Percentiles rank a stretch among this genome's conserved stretches.
phyloP scores from a whole-genome alignment of 2,329 filamentous ascomycete species.

The Coleophoma crateriformis region DNA sequence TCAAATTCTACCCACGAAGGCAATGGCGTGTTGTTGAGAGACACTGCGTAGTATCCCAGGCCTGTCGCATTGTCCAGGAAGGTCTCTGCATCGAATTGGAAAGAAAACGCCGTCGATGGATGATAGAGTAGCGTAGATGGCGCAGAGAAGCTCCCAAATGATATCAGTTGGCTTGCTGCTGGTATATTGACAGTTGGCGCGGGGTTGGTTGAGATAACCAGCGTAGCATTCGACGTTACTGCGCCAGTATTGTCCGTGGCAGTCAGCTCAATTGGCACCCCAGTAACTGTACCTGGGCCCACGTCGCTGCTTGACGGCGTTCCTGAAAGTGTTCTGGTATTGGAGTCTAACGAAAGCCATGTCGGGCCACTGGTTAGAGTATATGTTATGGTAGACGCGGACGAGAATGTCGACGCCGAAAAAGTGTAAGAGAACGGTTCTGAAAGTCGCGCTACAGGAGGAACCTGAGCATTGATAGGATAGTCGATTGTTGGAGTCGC shows the following conservation, averaged over 20 bases:
- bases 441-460: slow-evolving; percentile 67
- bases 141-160: slow-evolving; percentile 53
- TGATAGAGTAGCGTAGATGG: slow-evolving; percentile 53
- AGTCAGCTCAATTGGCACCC: slow-evolving; percentile 51
- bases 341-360: slow-evolving; percentile 70
- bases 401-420: slow-evolving; percentile 67
- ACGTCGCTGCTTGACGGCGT: slow-evolving; percentile 54
- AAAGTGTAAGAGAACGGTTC: slow-evolving; percentile 67
- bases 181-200: slow-evolving; percentile 50
- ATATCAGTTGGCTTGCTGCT: slow-evolving; percentile 50
- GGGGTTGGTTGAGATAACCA: slow-evolving; percentile 60
- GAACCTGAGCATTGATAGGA: slow-evolving; percentile 80
- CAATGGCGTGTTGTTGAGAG: slow-evolving; percentile 72
- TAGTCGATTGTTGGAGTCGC: slow-evolving; percentile 45
- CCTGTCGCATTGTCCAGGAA: slow-evolving; percentile 48
- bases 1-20: slow-evolving; percentile 84
- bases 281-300: slow-evolving; percentile 45
- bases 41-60: slow-evolving; percentile 72
- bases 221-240: slow-evolving; percentile 57
- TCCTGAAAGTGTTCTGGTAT: slow-evolving; percentile 61
- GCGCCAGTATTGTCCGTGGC: slow-evolving; percentile 64
- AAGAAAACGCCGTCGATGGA: slow-evolving; percentile 46
- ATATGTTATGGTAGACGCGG: slow-evolving; percentile 56
- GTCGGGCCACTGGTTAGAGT: slow-evolving; percentile 57
- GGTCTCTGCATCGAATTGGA: slow-evolving; percentile 49